Conservation (phyloP, 192 early-diverging fungal species). For the Backusella psychrophila region DNA sequence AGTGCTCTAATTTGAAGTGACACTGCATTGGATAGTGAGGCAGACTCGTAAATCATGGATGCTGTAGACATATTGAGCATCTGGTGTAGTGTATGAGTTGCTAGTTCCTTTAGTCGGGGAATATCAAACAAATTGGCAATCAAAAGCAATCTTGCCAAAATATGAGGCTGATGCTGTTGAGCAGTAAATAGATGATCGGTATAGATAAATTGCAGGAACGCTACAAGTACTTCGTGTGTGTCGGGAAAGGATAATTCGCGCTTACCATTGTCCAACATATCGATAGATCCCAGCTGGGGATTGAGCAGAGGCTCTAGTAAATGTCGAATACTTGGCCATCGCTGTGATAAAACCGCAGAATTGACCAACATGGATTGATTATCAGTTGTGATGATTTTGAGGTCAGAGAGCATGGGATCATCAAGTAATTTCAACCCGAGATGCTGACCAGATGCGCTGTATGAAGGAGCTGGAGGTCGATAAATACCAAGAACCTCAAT, state of each 20-base stretch:
- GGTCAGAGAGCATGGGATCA: conserved; percentile 49
- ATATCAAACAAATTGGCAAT: conserved; percentile 60
- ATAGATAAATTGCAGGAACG: conserved; percentile 68
- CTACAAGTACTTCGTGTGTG: conserved; percentile 47
- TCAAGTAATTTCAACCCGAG: conserved; percentile 52
- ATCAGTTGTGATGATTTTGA: conserved; percentile 53
- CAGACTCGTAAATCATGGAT: conserved; percentile 66
- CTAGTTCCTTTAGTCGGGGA: conserved; percentile 53
- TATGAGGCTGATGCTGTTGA: conserved; percentile 61
- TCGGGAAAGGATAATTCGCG: conserved; percentile 37
- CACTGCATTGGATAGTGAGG: conserved; percentile 57
- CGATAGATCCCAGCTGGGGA: conserved; percentile 24
- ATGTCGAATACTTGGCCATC: conserved; percentile 52
- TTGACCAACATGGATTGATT: conserved; percentile 48
- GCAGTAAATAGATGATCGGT: conserved; percentile 62
- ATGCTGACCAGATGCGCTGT: conserved; percentile 52
- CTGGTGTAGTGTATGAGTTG: conserved; percentile 57
- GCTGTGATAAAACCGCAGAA: conserved; percentile 43
- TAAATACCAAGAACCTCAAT: conserved; percentile 71
- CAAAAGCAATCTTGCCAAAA: conserved; percentile 60
- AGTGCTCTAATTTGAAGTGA: conserved; percentile 59
- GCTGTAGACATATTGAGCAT: conserved; percentile 58
- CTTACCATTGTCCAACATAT: conserved; percentile 10
- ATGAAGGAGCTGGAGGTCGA: conserved; percentile 48
- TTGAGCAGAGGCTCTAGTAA: conserved; percentile 3